Percentiles rank a stretch among this genome's conserved stretches.
phyloP scores from a whole-genome alignment of 2,329 filamentous ascomycete species.

The Teratosphaeria gauchensis region DNA sequence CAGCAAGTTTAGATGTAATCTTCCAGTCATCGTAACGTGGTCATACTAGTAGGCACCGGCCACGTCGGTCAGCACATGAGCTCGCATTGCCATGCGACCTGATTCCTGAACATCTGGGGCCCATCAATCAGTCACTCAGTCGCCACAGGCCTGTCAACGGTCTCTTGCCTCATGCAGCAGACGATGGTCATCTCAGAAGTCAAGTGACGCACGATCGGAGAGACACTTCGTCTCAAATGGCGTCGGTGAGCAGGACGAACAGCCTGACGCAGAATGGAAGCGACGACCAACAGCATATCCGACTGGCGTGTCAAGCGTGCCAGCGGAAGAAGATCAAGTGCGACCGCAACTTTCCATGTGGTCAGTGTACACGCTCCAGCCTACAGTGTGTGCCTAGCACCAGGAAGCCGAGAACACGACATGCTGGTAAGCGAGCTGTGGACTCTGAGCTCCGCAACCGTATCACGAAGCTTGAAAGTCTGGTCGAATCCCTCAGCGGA shows the following conservation, averaged over 20 bases:
- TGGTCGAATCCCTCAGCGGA: slow-evolving; percentile 21
- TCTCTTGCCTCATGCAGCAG: no score
- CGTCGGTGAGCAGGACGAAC: not conserved
- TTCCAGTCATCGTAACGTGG: no score
- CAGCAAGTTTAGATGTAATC: no score
- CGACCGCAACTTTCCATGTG: slow-evolving; percentile 19
- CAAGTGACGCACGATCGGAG: no score
- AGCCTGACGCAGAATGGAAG: not conserved
- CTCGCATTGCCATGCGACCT: no score
- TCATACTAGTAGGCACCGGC: no score
- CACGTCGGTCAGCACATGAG: no score
- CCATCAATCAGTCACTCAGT: not conserved
- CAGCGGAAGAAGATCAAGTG: slow-evolving; percentile 24
- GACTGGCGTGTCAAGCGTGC: slow-evolving; percentile 23
- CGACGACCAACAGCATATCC: slow-evolving; percentile 15
- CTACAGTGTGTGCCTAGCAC: slow-evolving; percentile 16
- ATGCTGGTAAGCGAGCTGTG: slow-evolving; percentile 17
- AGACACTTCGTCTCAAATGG: not conserved
- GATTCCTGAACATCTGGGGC: no score
- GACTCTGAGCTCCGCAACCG: slow-evolving; percentile 20
- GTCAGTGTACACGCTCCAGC: slow-evolving; percentile 18
- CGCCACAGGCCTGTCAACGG: no score
- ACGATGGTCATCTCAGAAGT: no score
- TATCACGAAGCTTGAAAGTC: slow-evolving; percentile 21
- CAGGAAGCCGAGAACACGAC: slow-evolving; percentile 18